These are phyloP conservation scores for Penicillium fimorum DNA, from an alignment of 495 filamentous ascomycete species.

Conservation along the genomic window DNA sequence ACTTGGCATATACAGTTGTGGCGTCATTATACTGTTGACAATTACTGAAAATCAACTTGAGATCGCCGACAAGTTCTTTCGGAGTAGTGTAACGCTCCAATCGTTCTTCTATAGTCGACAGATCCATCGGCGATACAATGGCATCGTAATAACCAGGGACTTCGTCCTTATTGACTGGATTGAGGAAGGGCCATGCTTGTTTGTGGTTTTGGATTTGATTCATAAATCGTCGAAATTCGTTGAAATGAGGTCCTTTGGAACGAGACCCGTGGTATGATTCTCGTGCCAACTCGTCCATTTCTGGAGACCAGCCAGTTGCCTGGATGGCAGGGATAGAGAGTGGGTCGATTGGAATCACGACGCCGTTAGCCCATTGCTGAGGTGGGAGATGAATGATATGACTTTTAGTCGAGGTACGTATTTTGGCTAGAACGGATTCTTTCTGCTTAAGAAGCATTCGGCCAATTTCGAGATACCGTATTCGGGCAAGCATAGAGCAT, in stretches of 20 bases:
- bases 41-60: constrained; percentile 89
- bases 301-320: constrained; percentile 88
- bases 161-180: constrained; percentile 88
- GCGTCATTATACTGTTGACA: constrained; percentile 96
- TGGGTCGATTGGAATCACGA: constrained; percentile 65
- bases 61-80: constrained; percentile 91
- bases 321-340: constrained; percentile 79
- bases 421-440: constrained; percentile 89
- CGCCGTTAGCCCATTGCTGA: constrained; percentile 74
- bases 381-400: constrained; percentile 86
- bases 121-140: constrained; percentile 96
- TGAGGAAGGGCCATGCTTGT: constrained; percentile 92
- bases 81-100: constrained; percentile 81
- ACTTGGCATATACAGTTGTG: constrained; percentile 91
- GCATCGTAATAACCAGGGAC: constrained; percentile 97
- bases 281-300: constrained; percentile 95
- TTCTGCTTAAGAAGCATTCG: constrained; percentile 98
- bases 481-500: constrained; percentile 92
- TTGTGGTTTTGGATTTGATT: constrained; percentile 94
- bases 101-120: constrained; percentile 86
- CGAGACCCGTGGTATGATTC: constrained; percentile 78
- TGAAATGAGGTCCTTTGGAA: constrained; percentile 69
- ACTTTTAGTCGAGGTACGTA: constrained; percentile 82
- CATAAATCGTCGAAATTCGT: constrained; percentile 87
- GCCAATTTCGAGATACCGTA: constrained; percentile 90